phyloP scores from a whole-genome alignment of 192 early-diverging fungal species.

The Allomyces macrogynus region DNA sequence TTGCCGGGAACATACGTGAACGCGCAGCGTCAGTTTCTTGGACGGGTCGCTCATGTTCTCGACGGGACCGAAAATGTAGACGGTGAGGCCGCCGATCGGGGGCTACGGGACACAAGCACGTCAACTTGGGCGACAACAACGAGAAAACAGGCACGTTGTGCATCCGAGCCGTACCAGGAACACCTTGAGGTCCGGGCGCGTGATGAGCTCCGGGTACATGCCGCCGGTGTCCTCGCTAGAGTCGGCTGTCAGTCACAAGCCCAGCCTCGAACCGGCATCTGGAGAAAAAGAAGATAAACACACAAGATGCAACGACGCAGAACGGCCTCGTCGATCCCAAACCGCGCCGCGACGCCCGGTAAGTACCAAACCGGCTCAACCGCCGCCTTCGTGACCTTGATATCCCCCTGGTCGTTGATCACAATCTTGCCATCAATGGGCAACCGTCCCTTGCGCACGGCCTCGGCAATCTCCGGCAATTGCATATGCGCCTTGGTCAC shows the following conservation, averaged over 20 bases:
- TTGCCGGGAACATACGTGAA: slow-evolving; percentile 24
- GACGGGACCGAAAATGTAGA: slow-evolving; percentile 85
- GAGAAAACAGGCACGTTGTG: too few species aligned
- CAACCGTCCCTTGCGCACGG: slow-evolving; percentile 36
- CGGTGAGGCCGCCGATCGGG: slow-evolving; percentile 77
- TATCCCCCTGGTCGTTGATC: slow-evolving; percentile 50
- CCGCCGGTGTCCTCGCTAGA: slow-evolving; percentile 70
- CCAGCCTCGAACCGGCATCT: too few species aligned
- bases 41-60: slow-evolving; percentile 56
- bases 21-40: slow-evolving; percentile 61
- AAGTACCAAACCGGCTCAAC: slow-evolving; percentile 89
- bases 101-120: slow-evolving; percentile 13
- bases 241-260: too few species aligned
- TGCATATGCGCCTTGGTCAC: slow-evolving; percentile 92
- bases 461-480: slow-evolving; percentile 67
- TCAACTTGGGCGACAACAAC: too few species aligned
- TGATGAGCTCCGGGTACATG: slow-evolving; percentile 89
- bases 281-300: slow-evolving; percentile 7
- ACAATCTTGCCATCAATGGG: slow-evolving; percentile 67
- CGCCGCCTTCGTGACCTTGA: slow-evolving; percentile 79
- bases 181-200: slow-evolving; percentile 77
- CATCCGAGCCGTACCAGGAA: slow-evolving; percentile 24
- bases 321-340: slow-evolving; percentile 64
- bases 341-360: slow-evolving; percentile 72
- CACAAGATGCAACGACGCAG: slow-evolving; percentile 70